A percentile compares a stretch with the other conserved stretches of the same genome.
Conservation (phyloP, 139 green algal genomes). For the Tetraselmis chui region DNA sequence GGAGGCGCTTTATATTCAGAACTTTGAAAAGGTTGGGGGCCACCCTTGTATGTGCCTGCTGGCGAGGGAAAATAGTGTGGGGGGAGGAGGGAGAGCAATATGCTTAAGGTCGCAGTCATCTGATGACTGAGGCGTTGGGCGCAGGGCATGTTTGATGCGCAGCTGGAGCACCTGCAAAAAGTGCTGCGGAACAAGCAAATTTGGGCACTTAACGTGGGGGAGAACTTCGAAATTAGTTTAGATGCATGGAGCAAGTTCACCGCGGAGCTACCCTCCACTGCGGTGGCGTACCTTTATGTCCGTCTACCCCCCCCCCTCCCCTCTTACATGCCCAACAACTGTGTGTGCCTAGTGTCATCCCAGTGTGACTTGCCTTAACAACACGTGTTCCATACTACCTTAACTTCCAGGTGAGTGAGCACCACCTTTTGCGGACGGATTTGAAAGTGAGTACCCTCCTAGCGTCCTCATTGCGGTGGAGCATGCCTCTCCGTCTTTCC, state of each 20-base stretch:
- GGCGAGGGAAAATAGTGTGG: neutral
- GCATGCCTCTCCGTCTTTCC: too few relatives aligned
- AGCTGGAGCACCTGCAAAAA: conserved; percentile 36
- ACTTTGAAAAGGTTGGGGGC: conserved; percentile 39
- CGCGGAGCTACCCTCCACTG: conserved; percentile 33
- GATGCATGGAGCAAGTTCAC: conserved; percentile 31
- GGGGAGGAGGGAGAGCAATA: neutral
- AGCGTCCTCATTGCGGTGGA: too few relatives aligned
- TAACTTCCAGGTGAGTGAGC: conserved; percentile 39
- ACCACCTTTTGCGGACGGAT: conserved; percentile 34
- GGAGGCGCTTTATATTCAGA: conserved; percentile 65
- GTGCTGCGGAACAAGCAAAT: conserved; percentile 38
- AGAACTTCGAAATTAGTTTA: conserved; percentile 47
- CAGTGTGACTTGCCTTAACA: too few relatives aligned
- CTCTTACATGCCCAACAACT: too few relatives aligned
- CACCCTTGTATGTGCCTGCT: neutral
- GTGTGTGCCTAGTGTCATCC: too few relatives aligned
- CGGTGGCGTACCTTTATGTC: conserved; percentile 47
- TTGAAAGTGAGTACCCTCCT: conserved; percentile 30
- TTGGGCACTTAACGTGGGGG: conserved; percentile 56
- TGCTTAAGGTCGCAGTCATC: conserved; percentile 1
- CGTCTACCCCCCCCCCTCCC: too few relatives aligned
- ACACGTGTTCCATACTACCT: too few relatives aligned
- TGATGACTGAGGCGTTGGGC: neutral
- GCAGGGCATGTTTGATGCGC: conserved; percentile 45